A percentile compares a stretch with the other conserved stretches of the same genome.
phyloP scores from a whole-genome alignment of 352 stramenopile genomes.

The Globisporangium viniferum region DNA sequence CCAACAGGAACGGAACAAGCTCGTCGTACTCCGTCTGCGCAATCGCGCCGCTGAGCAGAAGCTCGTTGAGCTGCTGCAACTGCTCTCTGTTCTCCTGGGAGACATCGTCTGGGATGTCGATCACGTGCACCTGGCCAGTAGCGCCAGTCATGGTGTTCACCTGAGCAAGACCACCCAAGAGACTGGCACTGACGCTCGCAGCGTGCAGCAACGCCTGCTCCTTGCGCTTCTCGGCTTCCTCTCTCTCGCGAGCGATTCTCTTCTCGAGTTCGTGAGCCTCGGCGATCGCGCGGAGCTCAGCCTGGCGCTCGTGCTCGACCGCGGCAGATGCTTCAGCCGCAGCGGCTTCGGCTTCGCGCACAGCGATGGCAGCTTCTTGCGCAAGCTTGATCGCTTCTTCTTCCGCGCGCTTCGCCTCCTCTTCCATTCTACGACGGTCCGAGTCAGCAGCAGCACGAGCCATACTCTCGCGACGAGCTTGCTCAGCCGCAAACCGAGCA shows the following conservation, averaged over 20 bases:
- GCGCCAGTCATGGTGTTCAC: slow-evolving; percentile 72
- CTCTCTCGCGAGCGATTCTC: slow-evolving; percentile 51
- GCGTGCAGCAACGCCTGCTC: slow-evolving; percentile 61
- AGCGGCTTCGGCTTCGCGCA: slow-evolving; percentile 58
- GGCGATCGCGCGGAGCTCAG: slow-evolving; percentile 75
- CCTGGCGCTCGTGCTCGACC: slow-evolving; percentile 78
- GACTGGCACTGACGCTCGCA: slow-evolving; percentile 70
- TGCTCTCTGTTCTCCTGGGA: slow-evolving; percentile 86
- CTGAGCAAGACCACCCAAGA: slow-evolving; percentile 74
- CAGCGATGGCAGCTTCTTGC: slow-evolving; percentile 48
- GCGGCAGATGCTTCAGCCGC: slow-evolving; percentile 74
- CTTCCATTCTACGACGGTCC: slow-evolving; percentile 69
- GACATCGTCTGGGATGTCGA: slow-evolving; percentile 79
- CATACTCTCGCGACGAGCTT: slow-evolving; percentile 53
- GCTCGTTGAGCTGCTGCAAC: slow-evolving; percentile 80
- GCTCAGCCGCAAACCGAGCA: slow-evolving; percentile 52
- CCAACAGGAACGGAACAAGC: slow-evolving; percentile 83
- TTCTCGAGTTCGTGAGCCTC: slow-evolving; percentile 64
- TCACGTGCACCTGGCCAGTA: slow-evolving; percentile 71
- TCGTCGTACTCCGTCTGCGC: slow-evolving; percentile 85
- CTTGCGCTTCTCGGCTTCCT: slow-evolving; percentile 56
- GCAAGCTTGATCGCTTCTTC: slow-evolving; percentile 57
- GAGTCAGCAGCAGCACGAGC: slow-evolving; percentile 47
- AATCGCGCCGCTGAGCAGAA: slow-evolving; percentile 80
- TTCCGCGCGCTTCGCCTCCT: slow-evolving; percentile 62